Evolutionary conservation across 495 filamentous ascomycete genomes (phyloP), one percentile per base, ranked within the genome.

Genomic region (Talaromyces borbonicus): DNA sequence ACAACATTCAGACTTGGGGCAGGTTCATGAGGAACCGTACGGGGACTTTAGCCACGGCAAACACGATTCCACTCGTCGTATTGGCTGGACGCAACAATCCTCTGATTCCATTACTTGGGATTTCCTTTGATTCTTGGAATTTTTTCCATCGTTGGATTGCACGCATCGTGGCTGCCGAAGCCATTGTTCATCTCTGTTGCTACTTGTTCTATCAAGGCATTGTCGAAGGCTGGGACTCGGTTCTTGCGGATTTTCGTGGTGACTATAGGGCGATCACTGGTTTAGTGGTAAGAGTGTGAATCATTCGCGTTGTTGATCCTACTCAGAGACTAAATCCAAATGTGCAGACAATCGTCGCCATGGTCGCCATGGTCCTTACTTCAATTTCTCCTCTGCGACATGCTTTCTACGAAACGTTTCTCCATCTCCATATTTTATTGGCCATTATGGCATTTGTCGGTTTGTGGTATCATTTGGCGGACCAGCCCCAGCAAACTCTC

Each of bases 391-490:
- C 85, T 3, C 54, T 98, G 33, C 79, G 92, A 27, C 90, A 95
- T 61, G 90, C 90, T 14, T 95, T 94, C 63, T 97, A 98, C 62
- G 93, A 97, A 63, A 86, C 83, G 0, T 98, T 97, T 66, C 70
- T 97, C 47, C 80, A 85, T 52, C 54, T 83, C 18, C 92, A 98
- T 61, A 85, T 93, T 51, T 66, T 77, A 19, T 59, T 89, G 11
- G 85, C 78, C 11, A 60, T 77, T 14, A 53, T 83, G 31, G 61
- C 72, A 16, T 74, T 89, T 24, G 74, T 69, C 44, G 73, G 73
- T 52, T 65, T 84, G 1, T 94, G 80, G 74, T 64, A 87, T 29
- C 90, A 97, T 66, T 73, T 82, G 31, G 62, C 78, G 33, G 75
- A 76, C 5, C 63, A 83, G 1, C 75, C 77, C 1, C 80, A 87